Conservation (phyloP, 345 rosid species). For the Nasturtium officinale region DNA sequence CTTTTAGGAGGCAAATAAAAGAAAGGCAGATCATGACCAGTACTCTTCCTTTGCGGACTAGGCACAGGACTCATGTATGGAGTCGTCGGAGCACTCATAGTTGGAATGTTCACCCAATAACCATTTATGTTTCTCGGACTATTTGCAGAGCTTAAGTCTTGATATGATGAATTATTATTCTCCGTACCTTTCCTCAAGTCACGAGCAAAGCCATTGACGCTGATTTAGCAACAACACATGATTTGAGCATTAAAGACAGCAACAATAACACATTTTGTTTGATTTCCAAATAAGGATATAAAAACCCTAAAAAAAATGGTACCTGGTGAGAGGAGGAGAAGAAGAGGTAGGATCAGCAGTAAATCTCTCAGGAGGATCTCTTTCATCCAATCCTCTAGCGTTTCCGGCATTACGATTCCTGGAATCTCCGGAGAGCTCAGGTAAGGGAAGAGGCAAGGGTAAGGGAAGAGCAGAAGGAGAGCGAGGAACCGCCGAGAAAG, state of each 20-base stretch:
- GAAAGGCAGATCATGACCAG: slow-evolving; percentile 48
- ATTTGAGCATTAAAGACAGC: background rate
- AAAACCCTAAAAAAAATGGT: background rate
- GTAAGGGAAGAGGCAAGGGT: slow-evolving; percentile 63
- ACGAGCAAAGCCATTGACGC: slow-evolving; percentile 42
- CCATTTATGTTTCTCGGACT: slow-evolving; percentile 44
- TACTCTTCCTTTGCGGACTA: slow-evolving; percentile 57
- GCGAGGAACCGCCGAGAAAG: slow-evolving; percentile 31
- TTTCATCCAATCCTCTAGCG: slow-evolving; percentile 45
- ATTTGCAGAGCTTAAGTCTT: slow-evolving; percentile 39
- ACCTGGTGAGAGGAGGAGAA: slow-evolving; percentile 54
- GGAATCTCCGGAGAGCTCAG: slow-evolving; percentile 48
- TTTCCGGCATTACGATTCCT: slow-evolving; percentile 44
- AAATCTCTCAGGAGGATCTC: slow-evolving; percentile 31
- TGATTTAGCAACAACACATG: slow-evolving; percentile 29
- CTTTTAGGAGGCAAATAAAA: slow-evolving; percentile 50
- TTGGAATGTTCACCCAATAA: slow-evolving; percentile 53
- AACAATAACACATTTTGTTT: background rate
- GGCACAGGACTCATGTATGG: slow-evolving; percentile 59
- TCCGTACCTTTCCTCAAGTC: slow-evolving; percentile 49
- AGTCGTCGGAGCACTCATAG: slow-evolving; percentile 70
- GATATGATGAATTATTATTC: slow-evolving; percentile 32
- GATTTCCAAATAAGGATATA: background rate
- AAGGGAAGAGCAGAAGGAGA: slow-evolving; percentile 57
- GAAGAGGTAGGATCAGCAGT: slow-evolving; percentile 45